A percentile compares a stretch with the other conserved stretches of the same genome.
Evolutionary conservation across 306 rosid genomes (phyloP).

Genomic region (Oxytropis ochrocephala): DNA sequence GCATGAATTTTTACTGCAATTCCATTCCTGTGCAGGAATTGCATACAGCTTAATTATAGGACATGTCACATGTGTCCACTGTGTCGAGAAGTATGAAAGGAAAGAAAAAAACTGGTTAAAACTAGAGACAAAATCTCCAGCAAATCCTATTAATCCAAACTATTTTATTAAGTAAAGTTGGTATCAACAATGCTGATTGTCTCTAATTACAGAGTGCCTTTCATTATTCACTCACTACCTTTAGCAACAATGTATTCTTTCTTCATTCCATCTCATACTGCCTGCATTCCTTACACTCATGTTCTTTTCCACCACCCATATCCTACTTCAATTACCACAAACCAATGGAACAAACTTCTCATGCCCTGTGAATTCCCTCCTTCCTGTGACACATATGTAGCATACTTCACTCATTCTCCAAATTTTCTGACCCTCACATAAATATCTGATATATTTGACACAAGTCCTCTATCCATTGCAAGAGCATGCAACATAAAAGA

Average conservation of each 20-base stretch:
- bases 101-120: background rate
- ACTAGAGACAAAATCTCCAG: conserved; percentile 6
- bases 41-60: background rate
- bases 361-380: conserved; percentile 30
- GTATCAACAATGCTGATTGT: background rate
- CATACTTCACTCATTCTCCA: conserved; percentile 49
- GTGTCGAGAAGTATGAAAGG: background rate
- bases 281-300: conserved; percentile 21
- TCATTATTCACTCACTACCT: background rate
- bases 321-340: conserved; percentile 19
- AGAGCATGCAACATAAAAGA: conserved; percentile 37
- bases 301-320: conserved; percentile 13
- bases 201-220: background rate
- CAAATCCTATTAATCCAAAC: background rate
- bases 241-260: conserved; percentile 30
- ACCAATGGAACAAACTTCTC: conserved; percentile 31
- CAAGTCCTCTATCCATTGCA: conserved; percentile 36
- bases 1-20: conserved; percentile 4
- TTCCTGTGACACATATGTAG: conserved; percentile 43
- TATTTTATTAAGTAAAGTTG: conserved; percentile 2
- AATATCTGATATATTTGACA: conserved; percentile 46
- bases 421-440: conserved; percentile 25
- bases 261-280: conserved; percentile 5
- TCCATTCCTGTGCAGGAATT: background rate
- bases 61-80: background rate